Conservation (phyloP, 179 eudicot species). For the Corrigiola litoralis region DNA sequence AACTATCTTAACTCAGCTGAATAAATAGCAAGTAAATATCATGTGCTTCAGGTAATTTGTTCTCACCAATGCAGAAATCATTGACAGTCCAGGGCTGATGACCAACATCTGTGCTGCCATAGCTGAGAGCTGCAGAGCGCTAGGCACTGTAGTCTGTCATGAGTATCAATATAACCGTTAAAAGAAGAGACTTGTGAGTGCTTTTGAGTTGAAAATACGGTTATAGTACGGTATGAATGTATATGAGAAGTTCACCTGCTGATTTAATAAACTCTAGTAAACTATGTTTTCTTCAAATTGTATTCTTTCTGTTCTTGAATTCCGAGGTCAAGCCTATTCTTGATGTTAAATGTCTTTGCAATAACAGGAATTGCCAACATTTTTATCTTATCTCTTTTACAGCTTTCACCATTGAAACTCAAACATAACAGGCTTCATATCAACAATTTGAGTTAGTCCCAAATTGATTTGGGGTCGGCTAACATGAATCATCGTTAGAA, state of each 20-base stretch:
- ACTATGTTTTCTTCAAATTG: not conserved
- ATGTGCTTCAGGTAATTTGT: conserved; percentile 2
- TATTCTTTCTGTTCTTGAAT: not conserved
- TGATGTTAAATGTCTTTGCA: not conserved
- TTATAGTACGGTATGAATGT: not conserved
- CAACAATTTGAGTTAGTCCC: no score
- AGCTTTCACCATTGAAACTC: no score
- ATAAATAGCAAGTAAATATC: not conserved
- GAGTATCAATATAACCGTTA: conserved; percentile 5
- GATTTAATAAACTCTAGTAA: not conserved
- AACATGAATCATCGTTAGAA: no score
- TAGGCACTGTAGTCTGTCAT: conserved; percentile 76
- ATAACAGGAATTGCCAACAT: no score
- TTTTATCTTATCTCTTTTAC: not conserved
- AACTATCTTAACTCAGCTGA: conserved; percentile 4
- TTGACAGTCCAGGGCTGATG: conserved; percentile 69
- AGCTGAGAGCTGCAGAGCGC: conserved; percentile 72
- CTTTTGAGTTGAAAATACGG: not conserved
- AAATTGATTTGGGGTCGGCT: no score
- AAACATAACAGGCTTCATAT: no score
- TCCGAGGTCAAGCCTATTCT: not conserved
- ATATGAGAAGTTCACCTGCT: not conserved
- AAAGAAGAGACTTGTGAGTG: not conserved
- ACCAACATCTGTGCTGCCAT: conserved; percentile 87
- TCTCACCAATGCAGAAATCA: conserved; percentile 72